Percentiles rank a stretch among this genome's conserved stretches.
These are phyloP conservation scores for Diaporthe capsici DNA, from an alignment of 2,329 filamentous ascomycete species.

Conservation along the genomic window DNA sequence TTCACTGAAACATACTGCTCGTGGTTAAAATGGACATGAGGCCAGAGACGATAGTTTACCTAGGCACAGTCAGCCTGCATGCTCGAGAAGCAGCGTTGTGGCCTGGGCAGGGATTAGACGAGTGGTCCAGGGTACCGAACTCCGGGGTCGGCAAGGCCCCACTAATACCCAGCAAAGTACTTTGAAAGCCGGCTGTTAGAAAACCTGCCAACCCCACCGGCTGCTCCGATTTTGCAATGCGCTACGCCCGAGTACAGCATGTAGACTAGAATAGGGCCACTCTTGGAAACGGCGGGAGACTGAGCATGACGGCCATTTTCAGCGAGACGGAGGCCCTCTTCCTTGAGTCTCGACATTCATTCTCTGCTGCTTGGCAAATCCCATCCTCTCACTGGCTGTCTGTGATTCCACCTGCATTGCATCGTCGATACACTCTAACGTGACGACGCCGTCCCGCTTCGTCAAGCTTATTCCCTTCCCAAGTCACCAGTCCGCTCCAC, in stretches of 20 bases:
- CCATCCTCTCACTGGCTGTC: not conserved
- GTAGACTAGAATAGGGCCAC: constrained; percentile 15
- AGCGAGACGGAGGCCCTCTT: not conserved
- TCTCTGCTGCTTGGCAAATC: constrained; percentile 4
- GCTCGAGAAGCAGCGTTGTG: not conserved
- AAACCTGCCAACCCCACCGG: constrained; percentile 28
- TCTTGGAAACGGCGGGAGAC: constrained; percentile 1
- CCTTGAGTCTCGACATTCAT: not conserved
- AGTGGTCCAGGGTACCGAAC: constrained; percentile 2
- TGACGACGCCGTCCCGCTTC: constrained; percentile 13
- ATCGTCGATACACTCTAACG: not conserved
- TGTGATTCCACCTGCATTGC: not conserved
- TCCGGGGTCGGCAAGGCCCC: constrained; percentile 39
- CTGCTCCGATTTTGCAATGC: constrained; percentile 30
- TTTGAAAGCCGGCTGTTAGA: not conserved
- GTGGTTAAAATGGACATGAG: not conserved
- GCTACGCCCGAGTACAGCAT: constrained; percentile 8
- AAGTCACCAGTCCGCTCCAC: constrained; percentile 29
- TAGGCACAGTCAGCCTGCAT: not conserved
- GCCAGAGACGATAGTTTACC: not conserved
- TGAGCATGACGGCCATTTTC: not conserved
- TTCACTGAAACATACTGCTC: not conserved
- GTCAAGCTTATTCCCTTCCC: not conserved
- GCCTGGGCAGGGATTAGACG: not conserved
- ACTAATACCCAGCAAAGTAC: constrained; percentile 12